Base-by-base conservation (phyloP, 2,329 filamentous ascomycete genomes). In the Epicoccum sorghinum region DNA sequence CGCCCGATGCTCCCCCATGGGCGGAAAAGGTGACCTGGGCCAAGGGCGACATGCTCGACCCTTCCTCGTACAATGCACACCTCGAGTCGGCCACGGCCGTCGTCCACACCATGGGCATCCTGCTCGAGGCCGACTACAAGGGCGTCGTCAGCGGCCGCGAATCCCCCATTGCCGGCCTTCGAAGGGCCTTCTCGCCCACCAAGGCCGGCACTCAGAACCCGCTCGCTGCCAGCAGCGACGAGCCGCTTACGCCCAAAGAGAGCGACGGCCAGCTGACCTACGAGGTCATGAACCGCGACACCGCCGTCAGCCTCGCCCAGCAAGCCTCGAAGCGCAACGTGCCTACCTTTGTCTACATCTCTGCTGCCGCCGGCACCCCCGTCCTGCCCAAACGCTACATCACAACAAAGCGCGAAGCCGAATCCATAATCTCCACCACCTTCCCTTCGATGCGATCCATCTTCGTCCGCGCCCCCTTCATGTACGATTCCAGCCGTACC, bases 51-150 rank as follows among this genome's bases (percentile, higher is more conserved):
- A 88, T 98, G 63, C 85, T 99, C 58, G 85, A 89, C 56, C 93
- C 95, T 0, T 79, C 84, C 0, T 89, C 89, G 14, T 99, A 97
- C 78, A 85, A 84, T 7, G 79, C 88, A 0, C 84, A 93, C 42
- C 85, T 99, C 58, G 83, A 86, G 62, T 86, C 84, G 52, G 90
- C 92, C 57, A 86, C 91, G 73, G 93, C 87, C 52, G 93, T 98
- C 24, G 89, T 99, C 41, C 95, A 99, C 81, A 91, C 84, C 69
- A 93, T 98, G 89, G 95, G 95, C 8, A 97, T 99, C 66, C 83
- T 99, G 14, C 85, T 99, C 8, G 95, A 99, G 79, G 92, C 93
- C 44, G 95, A 99, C 80, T 99, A 99, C 85, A 99, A 99, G 78
- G 90, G 89, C 64, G 88, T 96, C 13, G 73, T 99, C 24, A 88